Percentiles rank a stretch among this genome's conserved stretches.
Conservation (phyloP, 2,329 filamentous ascomycete genomes). For the Alternaria sp. region DNA sequence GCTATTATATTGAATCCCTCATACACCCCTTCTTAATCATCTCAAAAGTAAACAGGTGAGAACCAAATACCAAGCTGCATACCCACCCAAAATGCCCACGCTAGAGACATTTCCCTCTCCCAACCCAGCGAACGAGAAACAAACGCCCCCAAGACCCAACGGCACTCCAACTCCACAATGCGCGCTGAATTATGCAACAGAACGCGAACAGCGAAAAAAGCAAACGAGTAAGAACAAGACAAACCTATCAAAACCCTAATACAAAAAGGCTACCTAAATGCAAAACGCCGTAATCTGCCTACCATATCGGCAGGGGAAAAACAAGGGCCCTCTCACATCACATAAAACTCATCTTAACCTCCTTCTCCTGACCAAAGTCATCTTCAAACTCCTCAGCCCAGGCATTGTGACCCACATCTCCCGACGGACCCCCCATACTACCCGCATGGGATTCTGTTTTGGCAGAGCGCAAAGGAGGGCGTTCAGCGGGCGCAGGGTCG, state of each 20-base stretch:
- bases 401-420: slow-evolving; percentile 53
- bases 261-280: not conserved
- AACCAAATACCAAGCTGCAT: not conserved
- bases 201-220: not conserved
- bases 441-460: slow-evolving; percentile 36
- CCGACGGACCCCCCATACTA: not conserved
- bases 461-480: slow-evolving; percentile 41
- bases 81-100: not conserved
- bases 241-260: not conserved
- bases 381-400: slow-evolving; percentile 60
- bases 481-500: slow-evolving; percentile 29
- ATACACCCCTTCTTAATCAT: not conserved
- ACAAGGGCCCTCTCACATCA: slow-evolving; percentile 12
- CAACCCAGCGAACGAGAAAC: not conserved
- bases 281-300: not conserved
- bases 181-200: slow-evolving; percentile 9
- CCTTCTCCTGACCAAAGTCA: slow-evolving; percentile 57
- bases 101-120: slow-evolving; percentile 1
- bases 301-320: not conserved
- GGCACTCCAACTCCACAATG: not conserved
- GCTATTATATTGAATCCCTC: not conserved
- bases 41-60: not conserved
- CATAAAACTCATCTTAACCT: slow-evolving; percentile 60
- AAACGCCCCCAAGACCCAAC: not conserved
- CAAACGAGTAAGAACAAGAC: not conserved